Evolutionary conservation across 176 grass and related monocot genomes (phyloP).

Genomic region (Aegilops speltoides): DNA sequence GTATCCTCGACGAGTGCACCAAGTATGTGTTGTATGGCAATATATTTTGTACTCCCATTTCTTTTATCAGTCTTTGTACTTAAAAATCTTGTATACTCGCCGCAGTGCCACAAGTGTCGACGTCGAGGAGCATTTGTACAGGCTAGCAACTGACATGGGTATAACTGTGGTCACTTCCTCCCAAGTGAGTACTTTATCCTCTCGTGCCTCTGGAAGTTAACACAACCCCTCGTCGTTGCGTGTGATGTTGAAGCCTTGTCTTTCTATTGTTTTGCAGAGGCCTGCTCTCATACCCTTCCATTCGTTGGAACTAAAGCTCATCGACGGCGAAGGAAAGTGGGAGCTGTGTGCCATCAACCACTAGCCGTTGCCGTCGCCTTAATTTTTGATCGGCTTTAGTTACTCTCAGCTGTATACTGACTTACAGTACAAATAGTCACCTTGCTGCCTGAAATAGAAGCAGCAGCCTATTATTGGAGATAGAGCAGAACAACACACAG

Average conservation of each 20-base stretch:
- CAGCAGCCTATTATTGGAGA: not conserved
- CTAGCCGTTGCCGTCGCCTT: conserved; percentile 8
- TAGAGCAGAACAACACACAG: conserved; percentile 12
- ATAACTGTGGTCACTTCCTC: conserved; percentile 98
- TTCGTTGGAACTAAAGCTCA: conserved; percentile 89
- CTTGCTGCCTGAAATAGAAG: no score
- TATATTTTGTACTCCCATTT: not conserved
- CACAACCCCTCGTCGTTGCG: no score
- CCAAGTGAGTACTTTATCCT: conserved; percentile 49
- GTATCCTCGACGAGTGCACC: conserved; percentile 96
- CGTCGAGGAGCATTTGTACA: conserved; percentile 97
- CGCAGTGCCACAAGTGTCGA: conserved; percentile 94
- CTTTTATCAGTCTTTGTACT: conserved; percentile 6
- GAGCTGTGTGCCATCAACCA: conserved; percentile 74
- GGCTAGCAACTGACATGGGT: conserved; percentile 78
- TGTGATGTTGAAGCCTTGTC: no score
- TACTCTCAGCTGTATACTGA: conserved; percentile 10
- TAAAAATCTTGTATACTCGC: conserved; percentile 22
- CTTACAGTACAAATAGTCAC: conserved; percentile 3
- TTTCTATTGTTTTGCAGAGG: conserved; percentile 52
- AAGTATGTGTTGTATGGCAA: conserved; percentile 45
- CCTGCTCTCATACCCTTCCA: conserved; percentile 95
- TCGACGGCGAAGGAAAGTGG: conserved; percentile 98
- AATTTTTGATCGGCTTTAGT: not conserved
- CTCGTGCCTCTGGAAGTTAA: not conserved